Conservation (phyloP, 306 rosid genomes). For the Lathyrus aphaca region DNA sequence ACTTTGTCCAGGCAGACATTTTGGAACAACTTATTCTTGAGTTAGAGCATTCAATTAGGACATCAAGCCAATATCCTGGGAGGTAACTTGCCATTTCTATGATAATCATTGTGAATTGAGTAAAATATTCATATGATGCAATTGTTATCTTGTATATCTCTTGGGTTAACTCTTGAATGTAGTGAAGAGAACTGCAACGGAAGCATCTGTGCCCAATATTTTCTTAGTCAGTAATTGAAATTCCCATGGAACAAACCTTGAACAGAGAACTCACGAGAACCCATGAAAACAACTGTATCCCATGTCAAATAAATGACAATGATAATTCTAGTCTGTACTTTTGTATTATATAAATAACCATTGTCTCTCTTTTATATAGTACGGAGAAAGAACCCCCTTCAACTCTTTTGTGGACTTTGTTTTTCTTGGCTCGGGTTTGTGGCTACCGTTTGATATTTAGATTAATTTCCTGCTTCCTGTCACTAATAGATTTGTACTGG, state of each 20-base stretch:
- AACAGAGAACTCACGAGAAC: conserved; percentile 6
- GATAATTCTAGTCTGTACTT: conserved; percentile 16
- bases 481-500: conserved; percentile 36
- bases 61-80: conserved; percentile 70
- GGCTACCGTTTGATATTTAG: conserved; percentile 16
- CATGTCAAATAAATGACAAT: conserved; percentile 14
- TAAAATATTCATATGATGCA: not conserved
- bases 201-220: not conserved
- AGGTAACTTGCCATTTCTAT: conserved; percentile 70
- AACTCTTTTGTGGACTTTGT: conserved; percentile 91
- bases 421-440: conserved; percentile 91
- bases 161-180: conserved; percentile 23
- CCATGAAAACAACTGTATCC: not conserved
- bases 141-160: conserved; percentile 13
- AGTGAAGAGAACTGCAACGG: conserved; percentile 15
- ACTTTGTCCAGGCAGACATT: conserved; percentile 80
- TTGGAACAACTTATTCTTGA: conserved; percentile 83
- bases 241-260: conserved; percentile 14
- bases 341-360: conserved; percentile 28
- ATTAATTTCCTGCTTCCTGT: not conserved
- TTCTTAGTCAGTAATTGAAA: conserved; percentile 2
- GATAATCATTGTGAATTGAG: conserved; percentile 24
- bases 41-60: conserved; percentile 75
- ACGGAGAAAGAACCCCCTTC: conserved; percentile 89
- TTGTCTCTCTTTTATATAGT: conserved; percentile 49